Percentiles rank a stretch among this genome's conserved stretches.
Evolutionary conservation across 2,329 filamentous ascomycete species (phyloP).

Genomic region (Myriosclerotinia curreyana): DNA sequence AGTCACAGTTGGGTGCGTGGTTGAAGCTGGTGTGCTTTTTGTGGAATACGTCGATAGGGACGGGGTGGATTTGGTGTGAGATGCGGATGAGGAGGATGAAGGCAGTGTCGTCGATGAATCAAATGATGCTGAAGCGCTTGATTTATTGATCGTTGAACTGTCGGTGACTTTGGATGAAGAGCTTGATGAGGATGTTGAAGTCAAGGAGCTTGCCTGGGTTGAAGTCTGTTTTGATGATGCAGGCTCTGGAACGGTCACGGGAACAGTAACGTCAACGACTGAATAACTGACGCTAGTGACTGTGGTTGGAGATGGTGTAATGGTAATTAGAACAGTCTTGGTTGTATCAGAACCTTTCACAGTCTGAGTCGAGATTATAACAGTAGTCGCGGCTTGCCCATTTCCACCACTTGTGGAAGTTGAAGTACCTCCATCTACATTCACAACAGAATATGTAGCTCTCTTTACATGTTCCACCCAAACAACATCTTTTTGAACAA

Average conservation of each 20-base stretch:
- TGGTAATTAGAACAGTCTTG: slow-evolving; percentile 32
- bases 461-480: slow-evolving; percentile 26
- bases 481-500: slow-evolving; percentile 25
- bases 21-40: slow-evolving; percentile 4
- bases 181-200: slow-evolving; percentile 14
- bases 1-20: neutral
- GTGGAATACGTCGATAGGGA: neutral
- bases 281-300: slow-evolving; percentile 33
- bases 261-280: slow-evolving; percentile 35
- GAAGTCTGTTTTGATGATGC: slow-evolving; percentile 19
- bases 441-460: slow-evolving; percentile 39
- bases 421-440: slow-evolving; percentile 39
- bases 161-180: neutral
- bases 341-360: slow-evolving; percentile 33
- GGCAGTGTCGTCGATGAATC: neutral
- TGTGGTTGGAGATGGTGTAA: slow-evolving; percentile 31
- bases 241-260: slow-evolving; percentile 26
- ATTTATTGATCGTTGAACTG: neutral
- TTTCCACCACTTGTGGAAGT: slow-evolving; percentile 22
- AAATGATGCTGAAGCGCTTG: slow-evolving; percentile 3
- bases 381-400: slow-evolving; percentile 24
- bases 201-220: slow-evolving; percentile 5
- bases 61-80: neutral
- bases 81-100: neutral
- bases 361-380: slow-evolving; percentile 31